Base-by-base conservation (phyloP, 257 asterid species). In the Penstemon newberryi region DNA sequence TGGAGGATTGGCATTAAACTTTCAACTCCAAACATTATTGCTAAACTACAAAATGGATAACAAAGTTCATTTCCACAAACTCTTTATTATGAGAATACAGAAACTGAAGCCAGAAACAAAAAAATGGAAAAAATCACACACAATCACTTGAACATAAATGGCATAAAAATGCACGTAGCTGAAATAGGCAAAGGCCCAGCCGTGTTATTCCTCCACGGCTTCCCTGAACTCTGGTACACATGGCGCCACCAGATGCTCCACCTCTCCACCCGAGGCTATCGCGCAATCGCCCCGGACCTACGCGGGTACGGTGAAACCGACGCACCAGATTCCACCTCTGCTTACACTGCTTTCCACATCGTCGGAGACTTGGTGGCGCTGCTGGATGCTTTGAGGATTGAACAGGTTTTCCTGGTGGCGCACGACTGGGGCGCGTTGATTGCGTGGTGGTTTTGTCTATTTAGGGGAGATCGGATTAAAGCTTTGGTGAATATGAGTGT, bases 161-260 rank as follows among this genome's bases (percentile, higher is more conserved):
- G 70, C 36, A 63, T 75, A 12, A 63, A 62, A n/a, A 68, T 67
- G 70, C 78, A 74, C 74, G 69, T 74, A 4, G 70, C 74, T 4
- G 73, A 74, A 12, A 40, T 63, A 15, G 79, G 79, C n/a, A 15
- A 56, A 33, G 75, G 71, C 64, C 75, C 79, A 12, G 50, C 70
- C 7, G 66, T 75, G 54, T 65, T 74, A 11, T 74, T 74, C 39
- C 62, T 74, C 37, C 77, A 73, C 43, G 77, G 77, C 9, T 73
- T 73, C 60, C 77, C 77, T 25, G 67, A 63, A 3, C 55, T 63
- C 8, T 44, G 56, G 67, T 63, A 63, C 56, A 44, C 67, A 8
- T 46, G 78, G 78, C 78, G 78, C 61, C 78, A 67, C 49, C 78
- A 74, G 45, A 60, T 74, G 65, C 56, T 68, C 9, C 12, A 33